Evolutionary conservation across 495 filamentous ascomycete species (phyloP).

Genomic region (Geoglossum glabrum): DNA sequence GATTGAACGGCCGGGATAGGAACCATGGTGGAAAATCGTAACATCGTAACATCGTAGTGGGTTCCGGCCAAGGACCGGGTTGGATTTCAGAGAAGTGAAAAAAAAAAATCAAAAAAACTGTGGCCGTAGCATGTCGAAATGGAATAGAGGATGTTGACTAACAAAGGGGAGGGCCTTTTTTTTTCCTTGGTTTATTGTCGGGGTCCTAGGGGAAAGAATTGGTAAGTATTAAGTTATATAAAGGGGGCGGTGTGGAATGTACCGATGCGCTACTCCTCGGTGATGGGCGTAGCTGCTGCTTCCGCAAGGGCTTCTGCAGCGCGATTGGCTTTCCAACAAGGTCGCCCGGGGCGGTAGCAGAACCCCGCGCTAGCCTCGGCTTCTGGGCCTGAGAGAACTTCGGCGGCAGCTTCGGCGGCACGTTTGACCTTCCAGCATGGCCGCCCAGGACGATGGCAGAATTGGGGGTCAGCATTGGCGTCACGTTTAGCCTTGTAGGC

Average conservation of each 20-base stretch:
- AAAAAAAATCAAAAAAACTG: too few relatives aligned
- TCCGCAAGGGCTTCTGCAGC: conserved; percentile 16
- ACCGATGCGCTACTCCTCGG: background rate
- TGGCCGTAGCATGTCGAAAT: too few relatives aligned
- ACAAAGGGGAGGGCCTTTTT: too few relatives aligned
- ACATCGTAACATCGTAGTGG: too few relatives aligned
- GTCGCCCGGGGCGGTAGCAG: conserved; percentile 8
- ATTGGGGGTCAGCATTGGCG: conserved; percentile 1
- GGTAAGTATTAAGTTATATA: too few relatives aligned
- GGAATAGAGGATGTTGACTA: too few relatives aligned
- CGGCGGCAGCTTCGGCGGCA: conserved; percentile 22
- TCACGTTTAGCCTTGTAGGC: background rate
- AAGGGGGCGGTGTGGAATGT: too few relatives aligned
- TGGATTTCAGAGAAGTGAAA: conserved; percentile 83
- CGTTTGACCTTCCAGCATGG: conserved; percentile 28
- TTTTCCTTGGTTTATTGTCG: too few relatives aligned
- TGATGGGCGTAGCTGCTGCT: conserved; percentile 5
- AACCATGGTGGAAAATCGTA: too few relatives aligned
- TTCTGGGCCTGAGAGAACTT: conserved; percentile 19
- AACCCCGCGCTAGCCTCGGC: conserved; percentile 8
- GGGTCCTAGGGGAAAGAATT: too few relatives aligned
- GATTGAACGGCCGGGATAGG: too few relatives aligned
- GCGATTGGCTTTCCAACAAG: conserved; percentile 13
- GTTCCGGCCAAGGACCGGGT: conserved; percentile 81
- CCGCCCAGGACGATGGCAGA: conserved; percentile 22